These are phyloP conservation scores for Wickerhamiella hasegawae DNA, from an alignment of 805 yeast species.

Conservation along the genomic window DNA sequence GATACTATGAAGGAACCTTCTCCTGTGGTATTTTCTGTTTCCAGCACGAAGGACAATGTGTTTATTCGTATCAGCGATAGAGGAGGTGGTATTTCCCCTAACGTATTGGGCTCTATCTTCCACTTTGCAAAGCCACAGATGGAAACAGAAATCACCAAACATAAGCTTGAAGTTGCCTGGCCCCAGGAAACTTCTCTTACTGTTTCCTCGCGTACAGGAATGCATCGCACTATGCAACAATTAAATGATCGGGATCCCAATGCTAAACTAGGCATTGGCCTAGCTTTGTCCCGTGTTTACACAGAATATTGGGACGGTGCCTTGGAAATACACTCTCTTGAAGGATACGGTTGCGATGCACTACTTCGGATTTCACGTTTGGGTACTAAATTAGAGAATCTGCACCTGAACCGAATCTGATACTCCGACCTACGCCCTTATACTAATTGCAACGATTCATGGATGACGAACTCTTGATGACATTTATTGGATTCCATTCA, in stretches of 20 bases:
- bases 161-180: conserved; percentile 11
- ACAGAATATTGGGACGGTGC: conserved; percentile 97
- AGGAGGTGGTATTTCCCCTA: conserved; percentile 70
- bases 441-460: no score
- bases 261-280: conserved; percentile 67
- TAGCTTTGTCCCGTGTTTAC: conserved; percentile 85
- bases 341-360: conserved; percentile 88
- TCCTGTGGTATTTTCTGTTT: conserved; percentile 63
- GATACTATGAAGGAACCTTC: conserved; percentile 24
- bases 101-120: conserved; percentile 54
- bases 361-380: conserved; percentile 62
- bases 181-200: conserved; percentile 10
- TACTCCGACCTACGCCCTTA: no score
- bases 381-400: conserved; percentile 47
- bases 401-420: conserved; percentile 24
- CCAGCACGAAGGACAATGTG: conserved; percentile 49
- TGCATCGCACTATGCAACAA: conserved; percentile 32
- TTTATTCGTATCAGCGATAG: conserved; percentile 70
- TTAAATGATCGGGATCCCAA: conserved; percentile 60
- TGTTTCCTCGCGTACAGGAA: conserved; percentile 1
- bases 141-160: conserved; percentile 7
- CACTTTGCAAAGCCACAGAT: conserved; percentile 43
- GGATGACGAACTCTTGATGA: no score
- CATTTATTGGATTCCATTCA: no score
- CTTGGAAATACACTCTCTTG: conserved; percentile 61